Evolutionary conservation across 1,139 yeast genomes (phyloP).

Genomic region (Pichia sp.): DNA sequence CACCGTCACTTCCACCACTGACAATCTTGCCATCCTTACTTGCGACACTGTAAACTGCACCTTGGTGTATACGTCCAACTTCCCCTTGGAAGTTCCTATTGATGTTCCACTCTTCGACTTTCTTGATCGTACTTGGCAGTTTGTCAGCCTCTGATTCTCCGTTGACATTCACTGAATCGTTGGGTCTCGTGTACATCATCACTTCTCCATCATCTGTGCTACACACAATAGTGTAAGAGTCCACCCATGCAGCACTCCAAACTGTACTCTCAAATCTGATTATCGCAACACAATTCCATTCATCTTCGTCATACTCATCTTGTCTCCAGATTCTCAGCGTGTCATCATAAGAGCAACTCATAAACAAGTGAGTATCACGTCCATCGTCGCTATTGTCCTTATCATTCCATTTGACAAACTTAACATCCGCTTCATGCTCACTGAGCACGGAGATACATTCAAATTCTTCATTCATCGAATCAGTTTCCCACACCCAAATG

Average conservation of each 20-base stretch:
- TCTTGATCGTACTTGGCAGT: constrained; percentile 52
- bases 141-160: constrained; percentile 46
- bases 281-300: constrained; percentile 87
- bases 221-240: constrained; percentile 45
- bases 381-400: constrained; percentile 31
- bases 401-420: constrained; percentile 76
- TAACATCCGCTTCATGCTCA: constrained; percentile 93
- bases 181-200: constrained; percentile 69
- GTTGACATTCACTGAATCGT: constrained; percentile 86
- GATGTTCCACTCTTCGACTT: constrained; percentile 72
- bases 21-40: constrained; percentile 79
- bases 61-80: constrained; percentile 41
- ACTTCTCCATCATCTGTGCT: constrained; percentile 76
- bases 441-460: constrained; percentile 91
- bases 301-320: constrained; percentile 68
- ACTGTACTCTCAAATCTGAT: constrained; percentile 87
- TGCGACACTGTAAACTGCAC: constrained; percentile 75
- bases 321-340: constrained; percentile 78
- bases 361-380: constrained; percentile 65
- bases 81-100: too few species aligned
- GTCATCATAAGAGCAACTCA: constrained; percentile 91
- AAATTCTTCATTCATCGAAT: constrained; percentile 88
- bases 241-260: constrained; percentile 81
- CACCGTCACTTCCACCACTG: constrained; percentile 41
- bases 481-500: constrained; percentile 98